Evolutionary conservation across 2,329 filamentous ascomycete species (phyloP).

Genomic region (Fusarium sp.): DNA sequence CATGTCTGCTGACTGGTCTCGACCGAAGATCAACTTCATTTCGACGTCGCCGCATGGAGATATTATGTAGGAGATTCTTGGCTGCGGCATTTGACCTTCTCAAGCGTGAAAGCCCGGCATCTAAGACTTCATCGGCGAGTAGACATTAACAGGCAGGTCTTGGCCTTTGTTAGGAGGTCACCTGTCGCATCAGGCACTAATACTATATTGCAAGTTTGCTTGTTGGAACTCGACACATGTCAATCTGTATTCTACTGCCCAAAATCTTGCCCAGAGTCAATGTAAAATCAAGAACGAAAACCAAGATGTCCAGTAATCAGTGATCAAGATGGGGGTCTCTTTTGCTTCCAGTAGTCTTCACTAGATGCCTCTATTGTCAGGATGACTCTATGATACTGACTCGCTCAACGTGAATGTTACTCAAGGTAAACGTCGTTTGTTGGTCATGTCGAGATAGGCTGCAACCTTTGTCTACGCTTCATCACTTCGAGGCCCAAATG

Average conservation of each 20-base stretch:
- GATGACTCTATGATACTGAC: neutral
- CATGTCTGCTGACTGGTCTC: neutral
- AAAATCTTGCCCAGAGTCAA: neutral
- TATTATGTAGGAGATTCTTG: neutral
- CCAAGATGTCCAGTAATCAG: neutral
- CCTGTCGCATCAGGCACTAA: neutral
- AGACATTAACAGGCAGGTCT: too few relatives aligned
- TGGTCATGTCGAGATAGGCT: too few relatives aligned
- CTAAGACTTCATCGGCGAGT: neutral
- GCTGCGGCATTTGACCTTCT: neutral
- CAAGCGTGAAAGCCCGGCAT: too few relatives aligned
- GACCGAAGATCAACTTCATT: neutral
- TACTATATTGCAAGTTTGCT: neutral
- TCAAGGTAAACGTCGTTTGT: too few relatives aligned
- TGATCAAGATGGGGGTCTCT: neutral
- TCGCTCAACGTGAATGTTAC: too few relatives aligned
- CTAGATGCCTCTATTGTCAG: neutral
- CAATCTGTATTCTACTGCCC: neutral
- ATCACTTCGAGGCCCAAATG: too few relatives aligned
- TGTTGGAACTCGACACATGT: neutral
- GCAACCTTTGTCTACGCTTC: too few relatives aligned
- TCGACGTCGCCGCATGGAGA: neutral
- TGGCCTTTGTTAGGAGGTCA: neutral
- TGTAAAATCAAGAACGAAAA: neutral
- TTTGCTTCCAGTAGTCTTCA: neutral